These are phyloP conservation scores for Heteromeles arbutifolia DNA, from an alignment of 306 rosid species.

Conservation along the genomic window DNA sequence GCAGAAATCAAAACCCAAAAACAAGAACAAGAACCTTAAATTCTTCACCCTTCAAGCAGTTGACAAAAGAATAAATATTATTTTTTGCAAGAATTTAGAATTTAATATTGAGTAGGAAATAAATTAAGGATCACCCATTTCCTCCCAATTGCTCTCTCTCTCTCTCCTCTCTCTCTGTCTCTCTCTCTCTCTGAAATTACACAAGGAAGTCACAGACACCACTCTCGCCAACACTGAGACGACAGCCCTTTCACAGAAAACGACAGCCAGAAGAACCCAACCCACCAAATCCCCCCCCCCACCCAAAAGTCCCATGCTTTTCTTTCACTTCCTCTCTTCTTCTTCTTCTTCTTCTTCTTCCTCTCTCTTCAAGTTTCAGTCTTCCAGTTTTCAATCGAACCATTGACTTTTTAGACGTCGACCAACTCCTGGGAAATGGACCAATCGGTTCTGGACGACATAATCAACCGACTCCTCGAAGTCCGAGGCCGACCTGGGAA, in stretches of 20 bases:
- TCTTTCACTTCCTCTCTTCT: background rate
- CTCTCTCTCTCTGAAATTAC: background rate
- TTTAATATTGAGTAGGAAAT: too few relatives aligned
- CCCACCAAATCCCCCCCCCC: background rate
- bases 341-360: background rate
- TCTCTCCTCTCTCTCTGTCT: background rate
- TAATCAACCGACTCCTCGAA: constrained; percentile 72
- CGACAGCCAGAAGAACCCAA: constrained; percentile 15
- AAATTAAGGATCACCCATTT: too few relatives aligned
- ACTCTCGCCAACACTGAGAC: constrained; percentile 15
- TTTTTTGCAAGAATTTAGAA: background rate
- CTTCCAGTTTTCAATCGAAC: constrained; percentile 10
- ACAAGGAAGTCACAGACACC: background rate
- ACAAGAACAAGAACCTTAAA: background rate
- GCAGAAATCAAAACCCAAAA: background rate
- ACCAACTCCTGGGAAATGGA: constrained; percentile 40
- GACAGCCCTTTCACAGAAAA: constrained; percentile 25
- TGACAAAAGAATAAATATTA: background rate
- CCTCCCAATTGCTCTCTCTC: background rate
- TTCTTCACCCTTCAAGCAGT: background rate
- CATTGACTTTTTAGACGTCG: constrained; percentile 17
- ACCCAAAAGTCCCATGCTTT: constrained; percentile 17
- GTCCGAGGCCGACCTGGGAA: constrained; percentile 79
- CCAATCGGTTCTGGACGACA: constrained; percentile 66
- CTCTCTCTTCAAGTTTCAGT: constrained; percentile 1